Evolutionary conservation across 768 basidiomycete genomes (phyloP).

Genomic region (Boletus coccyginus): DNA sequence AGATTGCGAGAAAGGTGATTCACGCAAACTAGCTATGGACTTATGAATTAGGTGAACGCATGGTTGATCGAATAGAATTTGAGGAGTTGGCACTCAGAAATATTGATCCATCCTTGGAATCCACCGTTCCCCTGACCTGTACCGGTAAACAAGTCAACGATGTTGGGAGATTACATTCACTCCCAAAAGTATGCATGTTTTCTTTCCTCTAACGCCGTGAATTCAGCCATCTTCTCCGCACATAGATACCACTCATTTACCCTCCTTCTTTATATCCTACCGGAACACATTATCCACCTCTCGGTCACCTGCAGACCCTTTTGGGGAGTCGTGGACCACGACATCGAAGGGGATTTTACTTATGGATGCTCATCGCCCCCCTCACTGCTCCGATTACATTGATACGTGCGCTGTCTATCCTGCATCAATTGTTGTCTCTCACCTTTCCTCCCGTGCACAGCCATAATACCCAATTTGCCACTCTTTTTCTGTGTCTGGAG

Average conservation of each 20-base stretch:
- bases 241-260: conserved; percentile 51
- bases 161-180: conserved; percentile 1
- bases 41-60: conserved; percentile 61
- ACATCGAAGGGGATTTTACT: conserved; percentile 63
- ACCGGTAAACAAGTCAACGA: conserved; percentile 17
- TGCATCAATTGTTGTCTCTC: background rate
- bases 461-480: conserved; percentile 78
- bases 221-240: background rate
- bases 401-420: conserved; percentile 53
- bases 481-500: conserved; percentile 87
- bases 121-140: conserved; percentile 36
- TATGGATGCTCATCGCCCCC: conserved; percentile 66
- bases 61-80: conserved; percentile 73
- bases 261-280: conserved; percentile 55
- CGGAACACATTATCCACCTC: conserved; percentile 26
- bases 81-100: conserved; percentile 77
- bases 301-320: conserved; percentile 48
- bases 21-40: conserved; percentile 47
- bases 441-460: conserved; percentile 35
- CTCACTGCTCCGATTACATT: conserved; percentile 74
- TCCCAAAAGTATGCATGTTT: conserved; percentile 11
- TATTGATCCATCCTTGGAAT: conserved; percentile 67
- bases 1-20: conserved; percentile 1
- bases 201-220: background rate
- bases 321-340: conserved; percentile 54